Percentiles rank a stretch among this genome's conserved stretches.
These are phyloP conservation scores for Suillus discolor DNA, from an alignment of 768 basidiomycete genomes.

Conservation along the genomic window DNA sequence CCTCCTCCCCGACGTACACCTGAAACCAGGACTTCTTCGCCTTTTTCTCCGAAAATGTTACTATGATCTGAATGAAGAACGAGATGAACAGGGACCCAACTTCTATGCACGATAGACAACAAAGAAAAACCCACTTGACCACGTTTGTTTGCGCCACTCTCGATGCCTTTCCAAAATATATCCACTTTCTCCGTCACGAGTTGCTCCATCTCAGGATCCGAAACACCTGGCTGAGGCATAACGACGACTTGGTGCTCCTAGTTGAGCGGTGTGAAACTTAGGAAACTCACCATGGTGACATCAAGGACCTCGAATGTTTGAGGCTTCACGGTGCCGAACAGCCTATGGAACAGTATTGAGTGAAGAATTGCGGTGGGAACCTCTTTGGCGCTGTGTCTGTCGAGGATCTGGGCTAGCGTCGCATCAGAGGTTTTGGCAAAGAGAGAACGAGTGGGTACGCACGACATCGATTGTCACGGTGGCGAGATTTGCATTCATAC, in stretches of 20 bases:
- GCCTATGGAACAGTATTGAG: constrained; percentile 78
- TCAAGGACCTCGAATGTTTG: constrained; percentile 79
- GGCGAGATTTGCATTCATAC: constrained; percentile 29
- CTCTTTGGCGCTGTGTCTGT: constrained; percentile 72
- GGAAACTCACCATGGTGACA: constrained; percentile 73
- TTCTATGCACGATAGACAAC: not conserved
- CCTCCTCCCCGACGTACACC: constrained; percentile 72
- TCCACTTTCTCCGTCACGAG: constrained; percentile 79
- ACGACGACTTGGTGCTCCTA: not conserved
- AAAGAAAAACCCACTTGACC: constrained; percentile 55
- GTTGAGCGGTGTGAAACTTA: not conserved
- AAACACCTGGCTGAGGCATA: constrained; percentile 66
- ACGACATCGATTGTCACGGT: constrained; percentile 35
- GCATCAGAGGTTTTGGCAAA: not conserved
- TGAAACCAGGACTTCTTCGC: constrained; percentile 81
- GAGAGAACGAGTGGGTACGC: constrained; percentile 7
- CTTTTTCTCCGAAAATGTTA: constrained; percentile 78
- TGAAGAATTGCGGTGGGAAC: constrained; percentile 79
- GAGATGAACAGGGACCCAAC: not conserved
- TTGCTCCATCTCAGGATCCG: constrained; percentile 69
- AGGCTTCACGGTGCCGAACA: constrained; percentile 80
- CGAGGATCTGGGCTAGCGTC: constrained; percentile 56
- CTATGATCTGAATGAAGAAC: constrained; percentile 46
- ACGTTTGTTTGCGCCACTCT: constrained; percentile 59
- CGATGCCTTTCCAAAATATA: constrained; percentile 76